Conservation (phyloP, 352 stramenopile species). For the Globisporangium apiculatum region DNA sequence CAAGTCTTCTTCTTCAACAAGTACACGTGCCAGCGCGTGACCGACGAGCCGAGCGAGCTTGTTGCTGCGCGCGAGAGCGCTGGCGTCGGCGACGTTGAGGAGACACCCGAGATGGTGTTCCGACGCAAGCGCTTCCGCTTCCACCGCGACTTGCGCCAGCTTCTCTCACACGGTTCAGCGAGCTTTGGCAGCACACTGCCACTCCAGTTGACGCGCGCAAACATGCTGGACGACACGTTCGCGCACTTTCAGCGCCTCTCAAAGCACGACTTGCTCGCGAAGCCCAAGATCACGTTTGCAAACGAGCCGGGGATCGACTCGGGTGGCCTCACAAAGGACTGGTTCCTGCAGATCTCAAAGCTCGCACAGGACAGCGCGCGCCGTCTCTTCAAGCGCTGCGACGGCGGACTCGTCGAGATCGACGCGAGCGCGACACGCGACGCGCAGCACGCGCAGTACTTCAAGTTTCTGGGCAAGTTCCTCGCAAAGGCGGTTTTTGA, state of each 20-base stretch:
- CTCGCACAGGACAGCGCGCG: conserved; percentile 24
- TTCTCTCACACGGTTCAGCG: conserved; percentile 18
- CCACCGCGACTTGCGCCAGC: conserved; percentile 60
- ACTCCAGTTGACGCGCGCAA: conserved; percentile 42
- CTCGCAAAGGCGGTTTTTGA: conserved; percentile 85
- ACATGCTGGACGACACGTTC: conserved; percentile 67
- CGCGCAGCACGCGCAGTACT: conserved; percentile 29
- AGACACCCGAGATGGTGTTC: conserved; percentile 77
- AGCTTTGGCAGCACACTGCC: conserved; percentile 27
- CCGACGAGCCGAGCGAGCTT: conserved; percentile 47
- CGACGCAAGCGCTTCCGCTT: conserved; percentile 83
- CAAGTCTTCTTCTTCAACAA: conserved; percentile 89
- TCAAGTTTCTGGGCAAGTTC: conserved; percentile 71
- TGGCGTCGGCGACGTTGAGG: conserved; percentile 36
- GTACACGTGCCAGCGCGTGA: conserved; percentile 66
- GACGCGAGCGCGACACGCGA: conserved; percentile 26
- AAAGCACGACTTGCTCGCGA: conserved; percentile 45
- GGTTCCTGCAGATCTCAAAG: conserved; percentile 77
- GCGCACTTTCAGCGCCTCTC: conserved; percentile 38
- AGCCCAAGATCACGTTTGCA: conserved; percentile 75
- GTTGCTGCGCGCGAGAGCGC: conserved; percentile 27
- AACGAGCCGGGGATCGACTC: conserved; percentile 85
- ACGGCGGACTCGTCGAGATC: conserved; percentile 46
- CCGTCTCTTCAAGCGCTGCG: conserved; percentile 45
- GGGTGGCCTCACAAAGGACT: conserved; percentile 86